A percentile compares a stretch with the other conserved stretches of the same genome.
phyloP scores from a whole-genome alignment of 306 rosid genomes.

The Hippophae tibetana region DNA sequence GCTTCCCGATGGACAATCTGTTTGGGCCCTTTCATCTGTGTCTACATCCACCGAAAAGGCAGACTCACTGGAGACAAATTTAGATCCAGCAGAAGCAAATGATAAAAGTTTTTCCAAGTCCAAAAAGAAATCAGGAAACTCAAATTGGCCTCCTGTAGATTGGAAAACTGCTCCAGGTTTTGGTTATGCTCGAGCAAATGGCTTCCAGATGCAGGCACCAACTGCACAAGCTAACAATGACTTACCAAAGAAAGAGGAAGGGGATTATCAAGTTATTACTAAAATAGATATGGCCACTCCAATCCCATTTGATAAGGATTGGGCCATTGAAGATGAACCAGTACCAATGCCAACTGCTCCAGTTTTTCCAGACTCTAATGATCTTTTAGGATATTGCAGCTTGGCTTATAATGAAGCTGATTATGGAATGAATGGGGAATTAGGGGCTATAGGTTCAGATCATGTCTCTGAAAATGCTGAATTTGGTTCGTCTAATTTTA shows the following conservation, averaged over 20 bases:
- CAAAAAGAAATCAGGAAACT: constrained; percentile 32
- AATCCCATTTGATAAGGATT: constrained; percentile 28
- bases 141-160: constrained; percentile 69
- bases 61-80: constrained; percentile 18
- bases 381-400: constrained; percentile 26
- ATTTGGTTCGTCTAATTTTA: constrained; percentile 17
- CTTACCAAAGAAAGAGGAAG: constrained; percentile 23
- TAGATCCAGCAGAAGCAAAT: constrained; percentile 15
- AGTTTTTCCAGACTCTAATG: constrained; percentile 23
- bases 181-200: constrained; percentile 50
- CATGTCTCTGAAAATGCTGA: constrained; percentile 11
- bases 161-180: constrained; percentile 88
- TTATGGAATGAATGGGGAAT: constrained; percentile 16
- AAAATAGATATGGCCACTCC: constrained; percentile 31
- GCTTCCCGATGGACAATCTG: constrained; percentile 63
- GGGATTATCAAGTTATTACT: constrained; percentile 22
- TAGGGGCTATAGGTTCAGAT: constrained; percentile 21
- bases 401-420: constrained; percentile 22
- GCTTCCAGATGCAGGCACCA: constrained; percentile 41
- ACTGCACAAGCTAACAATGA: constrained; percentile 18
- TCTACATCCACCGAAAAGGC: constrained; percentile 30
- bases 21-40: constrained; percentile 49
- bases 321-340: constrained; percentile 33
- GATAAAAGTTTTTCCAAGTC: constrained; percentile 32
- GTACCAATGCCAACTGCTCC: constrained; percentile 26